Evolutionary conservation across 257 asterid species (phyloP).

Genomic region (Solanum corneliomulleri): DNA sequence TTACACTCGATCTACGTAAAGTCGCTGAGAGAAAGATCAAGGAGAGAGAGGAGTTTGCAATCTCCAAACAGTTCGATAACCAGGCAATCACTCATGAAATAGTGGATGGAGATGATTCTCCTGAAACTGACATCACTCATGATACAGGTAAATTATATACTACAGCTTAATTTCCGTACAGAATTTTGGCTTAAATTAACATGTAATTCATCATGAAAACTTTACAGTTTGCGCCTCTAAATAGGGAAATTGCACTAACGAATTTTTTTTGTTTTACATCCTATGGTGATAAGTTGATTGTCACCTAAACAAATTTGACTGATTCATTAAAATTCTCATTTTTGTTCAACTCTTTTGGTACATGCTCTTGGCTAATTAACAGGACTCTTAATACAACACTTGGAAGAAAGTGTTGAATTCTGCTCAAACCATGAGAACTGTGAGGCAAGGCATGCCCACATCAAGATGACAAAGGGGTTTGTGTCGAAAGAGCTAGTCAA

Average conservation of each 20-base stretch:
- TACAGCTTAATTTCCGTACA: neutral
- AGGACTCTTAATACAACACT: constrained; percentile 75
- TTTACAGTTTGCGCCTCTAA: neutral
- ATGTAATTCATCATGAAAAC: neutral
- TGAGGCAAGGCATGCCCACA: constrained; percentile 56
- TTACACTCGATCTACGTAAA: constrained; percentile 54
- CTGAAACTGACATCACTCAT: constrained; percentile 50
- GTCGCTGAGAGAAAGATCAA: constrained; percentile 37
- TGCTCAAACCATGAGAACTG: constrained; percentile 75
- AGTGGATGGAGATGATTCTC: constrained; percentile 47
- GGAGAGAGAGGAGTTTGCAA: constrained; percentile 20
- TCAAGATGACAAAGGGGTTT: constrained; percentile 82
- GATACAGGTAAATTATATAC: constrained; percentile 38
- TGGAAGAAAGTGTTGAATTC: constrained; percentile 38
- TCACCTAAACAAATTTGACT: neutral
- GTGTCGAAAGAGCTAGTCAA: constrained; percentile 71
- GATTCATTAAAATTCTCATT: neutral
- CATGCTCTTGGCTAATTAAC: neutral
- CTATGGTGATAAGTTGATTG: neutral
- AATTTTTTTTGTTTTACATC: neutral
- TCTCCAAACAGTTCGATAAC: neutral
- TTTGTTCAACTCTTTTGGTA: neutral
- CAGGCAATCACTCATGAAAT: constrained; percentile 1
- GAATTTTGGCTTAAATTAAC: neutral
- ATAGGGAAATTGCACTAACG: neutral